A percentile compares a stretch with the other conserved stretches of the same genome.
phyloP scores from a whole-genome alignment of 352 stramenopile genomes.

The Phytophthora kernoviae region DNA sequence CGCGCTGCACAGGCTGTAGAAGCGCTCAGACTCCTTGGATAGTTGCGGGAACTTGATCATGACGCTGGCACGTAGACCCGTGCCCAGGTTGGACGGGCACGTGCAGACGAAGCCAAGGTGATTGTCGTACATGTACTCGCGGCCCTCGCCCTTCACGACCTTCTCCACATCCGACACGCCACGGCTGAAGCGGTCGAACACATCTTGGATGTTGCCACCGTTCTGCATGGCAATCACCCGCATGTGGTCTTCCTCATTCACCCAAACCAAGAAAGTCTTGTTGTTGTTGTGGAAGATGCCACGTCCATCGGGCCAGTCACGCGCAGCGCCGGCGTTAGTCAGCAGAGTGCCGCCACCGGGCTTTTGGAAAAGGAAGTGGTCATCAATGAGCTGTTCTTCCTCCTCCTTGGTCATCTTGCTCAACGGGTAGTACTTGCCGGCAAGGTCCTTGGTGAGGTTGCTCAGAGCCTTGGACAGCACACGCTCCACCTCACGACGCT shows the following conservation, averaged over 20 bases:
- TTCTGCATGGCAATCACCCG: conserved; percentile 82
- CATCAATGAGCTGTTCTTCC: conserved; percentile 87
- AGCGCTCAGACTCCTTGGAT: conserved; percentile 56
- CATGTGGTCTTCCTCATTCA: conserved; percentile 85
- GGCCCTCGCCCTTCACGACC: conserved; percentile 59
- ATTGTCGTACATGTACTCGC: conserved; percentile 76
- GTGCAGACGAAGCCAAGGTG: conserved; percentile 72
- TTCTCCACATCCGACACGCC: conserved; percentile 64
- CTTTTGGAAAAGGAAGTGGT: conserved; percentile 92
- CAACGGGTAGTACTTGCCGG: conserved; percentile 82
- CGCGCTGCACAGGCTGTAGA: conserved; percentile 70
- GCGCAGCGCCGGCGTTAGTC: conserved; percentile 72
- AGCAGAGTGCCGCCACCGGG: conserved; percentile 75
- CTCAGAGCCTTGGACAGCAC: conserved; percentile 77
- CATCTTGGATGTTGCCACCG: conserved; percentile 82
- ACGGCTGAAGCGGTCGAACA: conserved; percentile 85
- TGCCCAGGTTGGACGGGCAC: conserved; percentile 76
- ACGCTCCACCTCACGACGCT: conserved; percentile 70
- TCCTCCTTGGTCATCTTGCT: conserved; percentile 85
- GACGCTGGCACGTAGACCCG: conserved; percentile 60
- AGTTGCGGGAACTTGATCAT: conserved; percentile 79
- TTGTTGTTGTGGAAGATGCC: conserved; percentile 90
- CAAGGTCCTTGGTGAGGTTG: conserved; percentile 67
- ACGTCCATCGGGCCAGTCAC: conserved; percentile 89
- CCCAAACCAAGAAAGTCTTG: conserved; percentile 84